Evolutionary conservation across 495 filamentous ascomycete species (phyloP), one percentile per base, ranked within the genome.

Genomic region (Aspergillus sclerotioniger): DNA sequence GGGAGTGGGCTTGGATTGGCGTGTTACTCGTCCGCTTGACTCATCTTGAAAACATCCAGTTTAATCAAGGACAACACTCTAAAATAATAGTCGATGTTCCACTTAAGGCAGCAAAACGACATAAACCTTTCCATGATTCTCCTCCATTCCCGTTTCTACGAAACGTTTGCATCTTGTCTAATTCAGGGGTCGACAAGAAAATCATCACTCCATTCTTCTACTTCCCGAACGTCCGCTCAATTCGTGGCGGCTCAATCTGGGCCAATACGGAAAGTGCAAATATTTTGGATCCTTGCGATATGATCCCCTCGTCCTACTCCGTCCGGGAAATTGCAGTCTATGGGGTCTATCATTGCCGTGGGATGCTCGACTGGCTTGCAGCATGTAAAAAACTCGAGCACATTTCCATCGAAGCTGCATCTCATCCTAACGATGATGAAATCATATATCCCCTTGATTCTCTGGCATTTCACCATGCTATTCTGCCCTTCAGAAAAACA

Each of bases 311-410:
- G 1, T 19, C 43, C 5, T 29, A 25, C n/a, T 43, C 53, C 5
- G 43, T 48, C n/a, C n/a, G 28, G 15, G 16, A 25, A 6, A 35
- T 56, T 20, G 17, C 8, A n/a, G n/a, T 49, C 7, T 3, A 4
- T 12, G 6, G n/a, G 3, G 25, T n/a, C 20, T 8, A 19, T 25
- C 7, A 35, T 19, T 48, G 43, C 43, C 44, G 29, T 6, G 53
- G 53, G 3, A 48, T 56, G 43, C 28, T 35, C 28, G 43, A 56
- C 31, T 53, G 43, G 57, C 25, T 53, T 17, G 39, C 49, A 47
- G 49, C 25, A n/a, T 33, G 35, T 41, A 31, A 8, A 8, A 12
- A 33, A 15, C 51, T 52, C 6, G 35, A 52, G 41, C 31, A 45
- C 3, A 8, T 54, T 9, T 6, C 5, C 5, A 7, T 45, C 17